A percentile compares a stretch with the other conserved stretches of the same genome.
Evolutionary conservation across 2,329 filamentous ascomycete species (phyloP).

Genomic region (Sarocladium oryzae): DNA sequence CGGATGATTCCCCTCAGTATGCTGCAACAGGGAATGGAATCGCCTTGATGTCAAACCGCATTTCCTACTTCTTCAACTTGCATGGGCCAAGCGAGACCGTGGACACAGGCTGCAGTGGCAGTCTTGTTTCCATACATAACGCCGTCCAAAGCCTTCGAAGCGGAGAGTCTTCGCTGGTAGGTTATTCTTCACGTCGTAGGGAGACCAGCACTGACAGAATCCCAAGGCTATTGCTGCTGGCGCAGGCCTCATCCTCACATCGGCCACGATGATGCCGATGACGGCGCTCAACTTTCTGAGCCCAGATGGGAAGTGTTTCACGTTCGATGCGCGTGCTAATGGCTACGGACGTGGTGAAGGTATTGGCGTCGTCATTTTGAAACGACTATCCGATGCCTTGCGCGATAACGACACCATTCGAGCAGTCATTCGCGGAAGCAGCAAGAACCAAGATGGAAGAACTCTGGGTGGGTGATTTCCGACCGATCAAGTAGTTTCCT

Average conservation of each 20-base stretch:
- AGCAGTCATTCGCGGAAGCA: conserved; percentile 47
- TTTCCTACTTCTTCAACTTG: conserved; percentile 50
- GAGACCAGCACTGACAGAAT: not conserved
- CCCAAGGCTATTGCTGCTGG: conserved; percentile 40
- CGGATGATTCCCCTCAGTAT: conserved; percentile 23
- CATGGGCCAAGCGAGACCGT: conserved; percentile 50
- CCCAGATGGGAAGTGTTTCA: conserved; percentile 42
- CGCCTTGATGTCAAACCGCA: conserved; percentile 48
- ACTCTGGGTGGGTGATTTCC: not conserved
- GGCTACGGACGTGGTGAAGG: conserved; percentile 63
- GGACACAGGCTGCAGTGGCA: conserved; percentile 53
- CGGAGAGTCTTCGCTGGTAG: conserved; percentile 32
- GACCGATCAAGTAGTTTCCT: not conserved
- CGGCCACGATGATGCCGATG: conserved; percentile 51
- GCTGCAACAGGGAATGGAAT: conserved; percentile 42
- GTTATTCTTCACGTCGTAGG: not conserved
- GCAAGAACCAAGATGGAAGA: conserved; percentile 50
- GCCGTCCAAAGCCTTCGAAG: conserved; percentile 42
- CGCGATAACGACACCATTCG: conserved; percentile 51
- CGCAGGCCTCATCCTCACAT: conserved; percentile 46
- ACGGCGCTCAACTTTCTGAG: conserved; percentile 44
- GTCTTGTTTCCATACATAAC: conserved; percentile 46
- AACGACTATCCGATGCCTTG: conserved; percentile 51
- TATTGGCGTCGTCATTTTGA: conserved; percentile 52
- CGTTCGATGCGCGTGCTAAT: conserved; percentile 52